phyloP scores from a whole-genome alignment of 805 yeast species.

The Myxozyma neglecta region DNA sequence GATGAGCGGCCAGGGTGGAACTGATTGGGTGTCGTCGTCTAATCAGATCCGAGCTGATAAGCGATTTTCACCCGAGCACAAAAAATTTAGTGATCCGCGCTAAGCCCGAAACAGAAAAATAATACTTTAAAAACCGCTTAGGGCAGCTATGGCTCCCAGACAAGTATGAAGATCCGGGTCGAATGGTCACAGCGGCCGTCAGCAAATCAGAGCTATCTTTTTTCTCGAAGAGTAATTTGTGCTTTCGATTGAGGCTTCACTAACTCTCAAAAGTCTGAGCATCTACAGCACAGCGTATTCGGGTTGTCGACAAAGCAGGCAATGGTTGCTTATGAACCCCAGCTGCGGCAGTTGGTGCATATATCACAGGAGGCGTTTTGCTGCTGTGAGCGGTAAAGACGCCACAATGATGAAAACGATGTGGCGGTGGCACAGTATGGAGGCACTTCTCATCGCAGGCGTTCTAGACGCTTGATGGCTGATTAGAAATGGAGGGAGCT shows the following conservation, averaged over 20 bases:
- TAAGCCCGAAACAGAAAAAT: background rate
- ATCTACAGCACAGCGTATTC: background rate
- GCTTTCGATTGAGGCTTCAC: background rate
- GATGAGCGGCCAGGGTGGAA: background rate
- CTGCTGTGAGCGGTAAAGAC: background rate
- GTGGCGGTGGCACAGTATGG: background rate
- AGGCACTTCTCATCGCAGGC: background rate
- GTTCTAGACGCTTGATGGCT: background rate
- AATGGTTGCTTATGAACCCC: background rate
- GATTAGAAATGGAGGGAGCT: background rate
- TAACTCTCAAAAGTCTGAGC: background rate
- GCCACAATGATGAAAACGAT: background rate
- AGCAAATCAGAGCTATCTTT: background rate
- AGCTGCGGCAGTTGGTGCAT: background rate
- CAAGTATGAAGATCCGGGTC: background rate
- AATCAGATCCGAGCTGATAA: conserved; percentile 14
- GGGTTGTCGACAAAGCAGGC: background rate
- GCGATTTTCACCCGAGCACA: conserved; percentile 6
- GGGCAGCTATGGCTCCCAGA: background rate
- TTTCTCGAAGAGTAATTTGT: background rate
- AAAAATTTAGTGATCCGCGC: background rate
- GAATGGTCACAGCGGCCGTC: background rate
- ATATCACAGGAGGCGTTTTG: background rate
- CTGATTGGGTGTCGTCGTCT: background rate
- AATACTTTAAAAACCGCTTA: background rate